Evolutionary conservation across 2,329 filamentous ascomycete genomes (phyloP).

Genomic region (Claviceps arundinis): DNA sequence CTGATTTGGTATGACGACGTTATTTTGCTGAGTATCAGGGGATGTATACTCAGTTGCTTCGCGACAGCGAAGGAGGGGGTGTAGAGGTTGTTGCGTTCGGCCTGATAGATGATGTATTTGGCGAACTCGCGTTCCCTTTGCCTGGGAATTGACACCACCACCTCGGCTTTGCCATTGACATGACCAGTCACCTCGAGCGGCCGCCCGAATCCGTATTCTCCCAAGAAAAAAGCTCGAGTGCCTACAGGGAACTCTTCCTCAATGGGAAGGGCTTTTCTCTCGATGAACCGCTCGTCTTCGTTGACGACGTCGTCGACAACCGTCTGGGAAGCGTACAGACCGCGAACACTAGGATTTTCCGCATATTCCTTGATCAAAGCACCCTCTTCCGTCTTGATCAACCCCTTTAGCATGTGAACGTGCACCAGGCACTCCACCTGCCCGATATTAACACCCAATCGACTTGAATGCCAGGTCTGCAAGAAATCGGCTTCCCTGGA

Average conservation of each 20-base stretch:
- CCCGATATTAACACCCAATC: slow-evolving; percentile 77
- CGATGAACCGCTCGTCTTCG: slow-evolving; percentile 85
- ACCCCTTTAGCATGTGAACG: slow-evolving; percentile 85
- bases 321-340: slow-evolving; percentile 80
- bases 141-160: slow-evolving; percentile 61
- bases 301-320: slow-evolving; percentile 84
- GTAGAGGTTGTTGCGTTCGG: slow-evolving; percentile 62
- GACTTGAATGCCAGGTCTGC: slow-evolving; percentile 79
- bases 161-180: slow-evolving; percentile 58
- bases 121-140: slow-evolving; percentile 72
- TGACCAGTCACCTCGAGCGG: slow-evolving; percentile 75
- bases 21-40: slow-evolving; percentile 84
- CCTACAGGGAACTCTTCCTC: slow-evolving; percentile 81
- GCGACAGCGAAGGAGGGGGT: slow-evolving; percentile 82
- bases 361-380: slow-evolving; percentile 89
- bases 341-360: slow-evolving; percentile 71
- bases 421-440: slow-evolving; percentile 79
- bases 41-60: slow-evolving; percentile 65
- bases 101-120: slow-evolving; percentile 54
- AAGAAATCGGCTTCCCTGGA: slow-evolving; percentile 72
- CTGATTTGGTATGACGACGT: slow-evolving; percentile 86
- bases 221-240: slow-evolving; percentile 81
- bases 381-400: slow-evolving; percentile 81
- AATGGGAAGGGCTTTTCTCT: slow-evolving; percentile 74
- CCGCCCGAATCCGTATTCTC: slow-evolving; percentile 83